A percentile compares a stretch with the other conserved stretches of the same genome.
Evolutionary conservation across 164 flowering plant genomes (phyloP).

Genomic region (Vitis vinifera): DNA sequence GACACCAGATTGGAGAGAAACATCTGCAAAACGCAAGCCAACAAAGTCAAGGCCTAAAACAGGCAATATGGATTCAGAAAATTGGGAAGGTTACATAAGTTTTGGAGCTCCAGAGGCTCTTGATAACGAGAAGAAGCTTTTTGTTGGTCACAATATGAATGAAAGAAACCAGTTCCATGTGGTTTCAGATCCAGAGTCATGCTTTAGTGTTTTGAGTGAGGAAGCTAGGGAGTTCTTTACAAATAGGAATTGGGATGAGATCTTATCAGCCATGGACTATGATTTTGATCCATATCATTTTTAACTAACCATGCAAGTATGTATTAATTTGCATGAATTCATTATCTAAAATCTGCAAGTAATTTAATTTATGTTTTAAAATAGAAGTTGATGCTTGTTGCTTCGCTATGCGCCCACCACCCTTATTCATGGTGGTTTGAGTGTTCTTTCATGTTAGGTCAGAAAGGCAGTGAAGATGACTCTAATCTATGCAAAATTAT

Average conservation of each 20-base stretch:
- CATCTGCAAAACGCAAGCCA: constrained; percentile 12
- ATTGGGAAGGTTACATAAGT: constrained; percentile 16
- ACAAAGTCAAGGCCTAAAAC: constrained; percentile 24
- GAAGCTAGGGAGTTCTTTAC: constrained; percentile 13
- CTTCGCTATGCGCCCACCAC: no score
- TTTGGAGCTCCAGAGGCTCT: constrained; percentile 11
- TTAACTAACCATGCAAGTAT: no score
- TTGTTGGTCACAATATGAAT: constrained; percentile 4
- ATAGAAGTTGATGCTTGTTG: no score
- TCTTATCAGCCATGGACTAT: constrained; percentile 41
- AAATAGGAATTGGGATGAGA: constrained; percentile 54
- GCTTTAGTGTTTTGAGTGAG: constrained; percentile 14
- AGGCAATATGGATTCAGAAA: constrained; percentile 35
- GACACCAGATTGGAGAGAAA: constrained; percentile 42
- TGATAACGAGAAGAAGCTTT: constrained; percentile 21
- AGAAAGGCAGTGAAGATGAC: no score
- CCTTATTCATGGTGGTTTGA: no score
- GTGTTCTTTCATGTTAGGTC: no score
- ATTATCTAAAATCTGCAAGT: no score
- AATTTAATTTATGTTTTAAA: no score
- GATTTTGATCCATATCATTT: constrained; percentile 18
- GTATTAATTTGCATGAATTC: no score
- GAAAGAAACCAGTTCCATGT: constrained; percentile 10
- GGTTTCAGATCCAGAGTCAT: constrained; percentile 1
- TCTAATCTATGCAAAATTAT: no score